Evolutionary conservation across 208 protist species (phyloP).

Genomic region (Trichomonas gallinae): DNA sequence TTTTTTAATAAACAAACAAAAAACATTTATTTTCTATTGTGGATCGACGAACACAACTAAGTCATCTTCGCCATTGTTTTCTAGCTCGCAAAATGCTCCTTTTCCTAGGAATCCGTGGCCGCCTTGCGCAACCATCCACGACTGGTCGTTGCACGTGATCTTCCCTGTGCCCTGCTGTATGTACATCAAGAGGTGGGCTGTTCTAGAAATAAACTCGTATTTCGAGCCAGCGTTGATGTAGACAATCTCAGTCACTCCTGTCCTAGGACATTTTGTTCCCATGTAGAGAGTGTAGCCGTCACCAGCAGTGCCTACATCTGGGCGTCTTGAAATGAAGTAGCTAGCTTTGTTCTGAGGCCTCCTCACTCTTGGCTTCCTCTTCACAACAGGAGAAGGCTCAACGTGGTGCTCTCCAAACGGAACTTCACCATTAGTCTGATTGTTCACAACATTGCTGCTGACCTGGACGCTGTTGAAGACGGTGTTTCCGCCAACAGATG

Average conservation of each 20-base stretch:
- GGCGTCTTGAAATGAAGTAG: neutral
- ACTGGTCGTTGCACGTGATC: neutral
- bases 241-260: neutral
- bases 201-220: neutral
- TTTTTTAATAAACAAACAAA: neutral
- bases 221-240: neutral
- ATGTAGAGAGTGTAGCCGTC: neutral
- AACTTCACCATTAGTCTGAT: neutral
- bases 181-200: neutral
- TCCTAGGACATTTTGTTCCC: neutral
- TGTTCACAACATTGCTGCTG: neutral
- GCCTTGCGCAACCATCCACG: neutral
- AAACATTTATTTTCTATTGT: neutral
- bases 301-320: neutral
- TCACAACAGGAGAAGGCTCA: neutral
- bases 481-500: neutral
- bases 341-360: neutral
- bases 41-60: neutral
- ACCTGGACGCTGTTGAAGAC: neutral
- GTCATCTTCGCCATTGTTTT: neutral
- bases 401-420: neutral
- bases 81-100: neutral
- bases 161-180: neutral
- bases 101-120: neutral
- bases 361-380: neutral